Conservation (phyloP, 495 filamentous ascomycete genomes). For the Penicillium herquei region DNA sequence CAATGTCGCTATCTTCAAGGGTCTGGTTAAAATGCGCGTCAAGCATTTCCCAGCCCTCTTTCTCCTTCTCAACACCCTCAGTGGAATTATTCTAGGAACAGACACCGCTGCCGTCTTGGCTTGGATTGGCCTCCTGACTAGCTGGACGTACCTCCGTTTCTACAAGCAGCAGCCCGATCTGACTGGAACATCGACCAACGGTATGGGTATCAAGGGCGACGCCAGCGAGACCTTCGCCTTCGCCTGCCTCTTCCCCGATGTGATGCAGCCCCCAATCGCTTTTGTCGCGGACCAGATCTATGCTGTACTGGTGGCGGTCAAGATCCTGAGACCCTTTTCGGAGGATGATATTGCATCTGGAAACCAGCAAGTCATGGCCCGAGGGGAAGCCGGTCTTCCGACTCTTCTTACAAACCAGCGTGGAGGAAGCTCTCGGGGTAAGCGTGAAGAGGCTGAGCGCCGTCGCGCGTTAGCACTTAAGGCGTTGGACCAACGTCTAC, state of each 20-base stretch:
- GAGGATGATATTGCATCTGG: conserved; percentile 79
- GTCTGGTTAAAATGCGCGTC: conserved; percentile 84
- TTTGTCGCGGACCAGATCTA: conserved; percentile 74
- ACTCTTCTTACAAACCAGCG: conserved; percentile 52
- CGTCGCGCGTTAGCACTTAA: conserved; percentile 85
- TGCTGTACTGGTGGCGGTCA: conserved; percentile 65
- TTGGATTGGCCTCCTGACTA: conserved; percentile 77
- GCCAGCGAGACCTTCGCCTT: conserved; percentile 95
- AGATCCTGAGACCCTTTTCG: conserved; percentile 83
- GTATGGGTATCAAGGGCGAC: conserved; percentile 66
- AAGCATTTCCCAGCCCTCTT: conserved; percentile 93
- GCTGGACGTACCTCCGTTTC: conserved; percentile 97
- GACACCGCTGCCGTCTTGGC: conserved; percentile 78
- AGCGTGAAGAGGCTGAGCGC: conserved; percentile 87
- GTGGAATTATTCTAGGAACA: conserved; percentile 78
- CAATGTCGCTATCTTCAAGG: conserved; percentile 90
- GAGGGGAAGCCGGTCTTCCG: conserved; percentile 66
- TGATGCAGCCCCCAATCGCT: conserved; percentile 72
- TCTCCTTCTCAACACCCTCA: conserved; percentile 72
- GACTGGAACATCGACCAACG: conserved; percentile 52
- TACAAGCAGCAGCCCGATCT: conserved; percentile 76
- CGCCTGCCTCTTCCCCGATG: conserved; percentile 91
- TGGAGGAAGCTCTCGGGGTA: conserved; percentile 42
- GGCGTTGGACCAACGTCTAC: conserved; percentile 85
- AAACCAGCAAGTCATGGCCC: conserved; percentile 65